Evolutionary conservation across 1,284 basidiomycete genomes (phyloP), one percentile per base, ranked within the genome.

Genomic region (Singerocomus inundabilis): DNA sequence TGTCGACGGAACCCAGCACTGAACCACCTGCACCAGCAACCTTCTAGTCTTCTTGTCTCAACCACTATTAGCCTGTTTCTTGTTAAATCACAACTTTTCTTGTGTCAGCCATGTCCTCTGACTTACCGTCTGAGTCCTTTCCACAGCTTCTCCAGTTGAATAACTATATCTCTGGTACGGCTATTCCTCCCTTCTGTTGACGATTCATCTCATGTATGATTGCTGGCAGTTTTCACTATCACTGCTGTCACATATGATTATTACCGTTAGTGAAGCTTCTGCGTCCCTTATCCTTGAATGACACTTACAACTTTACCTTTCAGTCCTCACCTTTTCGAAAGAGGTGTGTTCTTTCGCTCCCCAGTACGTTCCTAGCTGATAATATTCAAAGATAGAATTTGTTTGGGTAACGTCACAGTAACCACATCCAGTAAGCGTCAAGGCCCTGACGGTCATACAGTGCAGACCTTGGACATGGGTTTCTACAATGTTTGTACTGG

Each of bases 51-150:
- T n/a, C n/a, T n/a, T n/a, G n/a, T n/a, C n/a, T n/a, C n/a, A n/a
- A n/a, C n/a, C n/a, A n/a, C n/a, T n/a, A n/a, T n/a, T 6, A n/a
- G n/a, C n/a, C n/a, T n/a, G n/a, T n/a, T n/a, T n/a, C n/a, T n/a
- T n/a, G n/a, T n/a, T n/a, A n/a, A n/a, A n/a, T n/a, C n/a, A n/a
- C n/a, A n/a, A n/a, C n/a, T n/a, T n/a, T n/a, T n/a, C n/a, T n/a
- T n/a, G n/a, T n/a, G n/a, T n/a, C n/a, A n/a, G n/a, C n/a, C 38
- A 54, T 55, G 53, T 45, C 52, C 3, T 45, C 46, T 28, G n/a
- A 41, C 15, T 2, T 32, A 10, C 36, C 25, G 6, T 39, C 29
- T 18, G 7, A n/a, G n/a, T n/a, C n/a, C n/a, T n/a, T n/a, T n/a
- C 13, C 2, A 10, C 42, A 30, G 16, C 2, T 15, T n/a, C n/a